Base-by-base conservation (phyloP, 495 filamentous ascomycete species). In the Arthonia radiata region DNA sequence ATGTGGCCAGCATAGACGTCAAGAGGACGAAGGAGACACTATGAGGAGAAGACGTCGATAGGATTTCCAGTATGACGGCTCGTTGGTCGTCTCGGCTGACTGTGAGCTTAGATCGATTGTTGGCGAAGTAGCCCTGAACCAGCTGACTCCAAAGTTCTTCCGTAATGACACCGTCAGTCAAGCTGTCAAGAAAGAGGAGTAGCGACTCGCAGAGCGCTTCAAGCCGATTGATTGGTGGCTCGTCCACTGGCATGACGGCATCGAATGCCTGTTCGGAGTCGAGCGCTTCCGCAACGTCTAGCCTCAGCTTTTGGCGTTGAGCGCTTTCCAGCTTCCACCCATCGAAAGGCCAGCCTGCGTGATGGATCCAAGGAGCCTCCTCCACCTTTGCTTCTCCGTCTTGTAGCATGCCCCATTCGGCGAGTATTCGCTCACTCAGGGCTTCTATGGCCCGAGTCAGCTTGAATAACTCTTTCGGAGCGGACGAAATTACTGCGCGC, bases 21-120 rank as follows among this genome's bases (percentile, higher is more conserved):
- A 92, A 46, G 32, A 91, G 81, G 5, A 82, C 70, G 41, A 90
- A 86, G 0, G 72, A 76, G 32, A 82, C 73, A 39, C 73, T 81
- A 41, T 83, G 72, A 17, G 67, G 64, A 1, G 81, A 79, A 0
- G 62, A 59, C 6, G 60, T 51, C 0, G 71, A 59, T 4, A 92
- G 57, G 29, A 63, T 62, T 30, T 91, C 80, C 6, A 86, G 54
- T 6, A 83, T 56, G 45, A 59, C 61, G 5, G 59, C 50, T 34
- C 67, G 67, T 33, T 64, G 62, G 17, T 79, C 70, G 31, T 83
- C 76, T n/a, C n/a, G n/a, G n/a, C n/a, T n/a, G 32, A 37, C 48
- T 13, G 46, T 46, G 17, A 39, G 54, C 37, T 55, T 59, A 11
- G 42, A 34, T 30, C 57, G 65, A 29, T 65, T 56, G 7, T 49